These are phyloP conservation scores for Thalassiosira exigua DNA, from an alignment of 352 stramenopile species.

Conservation along the genomic window DNA sequence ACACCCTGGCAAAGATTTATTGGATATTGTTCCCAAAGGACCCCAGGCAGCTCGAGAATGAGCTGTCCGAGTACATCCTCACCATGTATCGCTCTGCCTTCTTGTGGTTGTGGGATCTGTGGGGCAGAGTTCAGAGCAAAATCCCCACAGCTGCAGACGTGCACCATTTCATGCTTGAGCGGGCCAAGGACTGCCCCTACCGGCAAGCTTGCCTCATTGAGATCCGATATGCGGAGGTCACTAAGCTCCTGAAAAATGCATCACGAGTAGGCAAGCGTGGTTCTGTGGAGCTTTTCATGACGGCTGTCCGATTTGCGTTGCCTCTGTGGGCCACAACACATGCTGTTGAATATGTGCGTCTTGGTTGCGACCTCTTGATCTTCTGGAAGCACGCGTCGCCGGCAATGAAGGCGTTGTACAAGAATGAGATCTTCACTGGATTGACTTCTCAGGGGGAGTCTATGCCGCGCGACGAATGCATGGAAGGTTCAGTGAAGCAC, in stretches of 20 bases:
- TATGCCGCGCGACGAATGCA: conserved; percentile 11
- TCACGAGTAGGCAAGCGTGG: conserved; percentile 20
- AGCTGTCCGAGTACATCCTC: conserved; percentile 24
- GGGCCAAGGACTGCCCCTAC: conserved; percentile 23
- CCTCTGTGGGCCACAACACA: conserved; percentile 26
- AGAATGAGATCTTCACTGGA: conserved; percentile 27
- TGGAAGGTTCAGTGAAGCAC: conserved; percentile 26
- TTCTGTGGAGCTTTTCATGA: conserved; percentile 28
- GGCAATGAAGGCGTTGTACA: conserved; percentile 18
- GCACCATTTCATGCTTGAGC: conserved; percentile 29
- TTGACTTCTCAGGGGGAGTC: conserved; percentile 4
- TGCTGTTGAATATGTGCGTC: conserved; percentile 20
- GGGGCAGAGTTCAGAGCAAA: neutral
- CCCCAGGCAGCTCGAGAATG: conserved; percentile 28
- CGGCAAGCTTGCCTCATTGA: conserved; percentile 17
- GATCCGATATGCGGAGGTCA: conserved; percentile 16
- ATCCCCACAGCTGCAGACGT: conserved; percentile 24
- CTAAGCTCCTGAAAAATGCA: no score
- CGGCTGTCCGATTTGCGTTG: conserved; percentile 24
- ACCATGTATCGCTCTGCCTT: conserved; percentile 18
- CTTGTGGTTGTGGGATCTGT: conserved; percentile 1
- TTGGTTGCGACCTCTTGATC: conserved; percentile 24
- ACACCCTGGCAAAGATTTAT: conserved; percentile 3
- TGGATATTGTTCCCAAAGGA: conserved; percentile 29
- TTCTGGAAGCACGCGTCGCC: conserved; percentile 21